Evolutionary conservation across 176 grass and related monocot species (phyloP), one percentile per base, ranked within the genome.

Genomic region (Cenchrus purpureus): DNA sequence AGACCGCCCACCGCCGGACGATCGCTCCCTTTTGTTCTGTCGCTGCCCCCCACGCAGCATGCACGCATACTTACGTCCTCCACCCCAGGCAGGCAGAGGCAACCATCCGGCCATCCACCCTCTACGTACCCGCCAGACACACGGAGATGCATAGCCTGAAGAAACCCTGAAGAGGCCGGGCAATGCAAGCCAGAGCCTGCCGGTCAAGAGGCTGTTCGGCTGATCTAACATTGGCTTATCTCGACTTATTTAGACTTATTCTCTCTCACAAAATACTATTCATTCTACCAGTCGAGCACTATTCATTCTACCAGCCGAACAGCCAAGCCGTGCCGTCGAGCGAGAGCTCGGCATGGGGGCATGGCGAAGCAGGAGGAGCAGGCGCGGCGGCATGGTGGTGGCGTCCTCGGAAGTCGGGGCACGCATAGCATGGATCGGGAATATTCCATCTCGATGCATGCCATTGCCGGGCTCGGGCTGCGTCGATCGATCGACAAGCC

Each of bases 31-130:
- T 71, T 78, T 86, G 83, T 90, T 81, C 54, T 70, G 71, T 79
- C 68, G 68, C 69, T 80, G 80, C 75, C 61, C 80, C 85, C 80
- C 68, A 84, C 76, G 89, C 45, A 81, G 82, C 60, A 62, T 83
- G 83, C 87, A 58, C 20, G 56, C 56, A 49, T 58, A 40, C 75
- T 73, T 76, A 75, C 53, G 75, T 87, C 84, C 50, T 52, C 55
- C 55, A 55, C 37, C 37, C 37, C 37, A 40, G 37, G 37, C 37
- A 40, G 37, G 34, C 34, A 37, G 34, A 37, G 34, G 37, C 37
- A 40, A 4, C 3, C 45, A 46, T 1, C 45, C 45, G 8, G 45
- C 37, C 37, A 64, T 87, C 74, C 79, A 5, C 67, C 71, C 57
- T 49, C 68, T 53, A 68, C 10, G 25, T 61, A 69, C 68, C 8